phyloP scores from a whole-genome alignment of 73 alveolate genomes.

The Urostyla sp. region DNA sequence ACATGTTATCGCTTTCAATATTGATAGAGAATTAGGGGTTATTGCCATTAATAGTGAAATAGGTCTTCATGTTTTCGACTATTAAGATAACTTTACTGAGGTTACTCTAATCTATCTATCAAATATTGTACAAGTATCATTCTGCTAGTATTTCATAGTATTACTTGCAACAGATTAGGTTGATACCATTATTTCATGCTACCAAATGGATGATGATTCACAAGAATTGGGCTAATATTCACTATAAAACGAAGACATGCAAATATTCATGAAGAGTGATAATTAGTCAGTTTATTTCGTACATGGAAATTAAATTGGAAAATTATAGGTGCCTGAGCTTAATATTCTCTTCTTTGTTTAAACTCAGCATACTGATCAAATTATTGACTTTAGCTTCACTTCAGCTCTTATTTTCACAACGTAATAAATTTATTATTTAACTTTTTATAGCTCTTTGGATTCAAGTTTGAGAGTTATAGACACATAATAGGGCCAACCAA shows the following conservation, averaged over 20 bases:
- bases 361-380: neutral
- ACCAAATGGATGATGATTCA: conserved; percentile 18
- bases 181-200: conserved; percentile 1
- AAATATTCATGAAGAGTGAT: conserved; percentile 1
- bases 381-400: neutral
- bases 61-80: conserved; percentile 18
- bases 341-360: neutral
- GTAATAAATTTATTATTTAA: neutral
- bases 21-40: conserved; percentile 41
- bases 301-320: neutral
- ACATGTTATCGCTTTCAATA: conserved; percentile 2
- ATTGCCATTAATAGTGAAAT: conserved; percentile 38
- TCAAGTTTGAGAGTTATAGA: neutral
- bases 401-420: neutral
- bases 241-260: conserved; percentile 1
- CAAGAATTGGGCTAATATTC: neutral
- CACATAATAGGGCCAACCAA: neutral
- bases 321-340: neutral
- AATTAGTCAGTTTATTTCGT: neutral
- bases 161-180: conserved; percentile 1
- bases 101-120: conserved; percentile 23
- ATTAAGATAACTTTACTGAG: neutral
- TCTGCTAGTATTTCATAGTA: neutral
- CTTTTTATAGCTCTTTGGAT: neutral
- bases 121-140: conserved; percentile 9